phyloP scores from a whole-genome alignment of 768 basidiomycete species.

The Gloeopeniophorella convolvens region DNA sequence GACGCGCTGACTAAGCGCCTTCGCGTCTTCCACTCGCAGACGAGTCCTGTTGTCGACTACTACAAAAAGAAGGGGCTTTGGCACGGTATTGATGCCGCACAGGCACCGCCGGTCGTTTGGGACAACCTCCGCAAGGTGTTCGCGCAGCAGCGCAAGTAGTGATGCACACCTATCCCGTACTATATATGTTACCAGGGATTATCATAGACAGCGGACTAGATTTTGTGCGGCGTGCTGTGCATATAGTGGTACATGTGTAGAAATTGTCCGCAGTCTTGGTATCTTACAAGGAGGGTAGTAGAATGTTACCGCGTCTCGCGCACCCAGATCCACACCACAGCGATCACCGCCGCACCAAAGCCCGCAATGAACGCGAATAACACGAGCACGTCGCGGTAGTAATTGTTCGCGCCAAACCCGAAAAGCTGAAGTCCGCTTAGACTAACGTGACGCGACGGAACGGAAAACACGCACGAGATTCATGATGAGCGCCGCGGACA shows the following conservation, averaged over 20 bases:
- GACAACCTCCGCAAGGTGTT: conserved; percentile 67
- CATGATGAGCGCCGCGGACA: conserved; percentile 85
- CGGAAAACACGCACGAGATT: conserved; percentile 46
- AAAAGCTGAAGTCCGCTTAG: conserved; percentile 50
- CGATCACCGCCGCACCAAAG: conserved; percentile 66
- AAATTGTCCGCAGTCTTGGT: background rate
- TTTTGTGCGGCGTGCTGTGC: background rate
- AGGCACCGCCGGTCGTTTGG: conserved; percentile 91
- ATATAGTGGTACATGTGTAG: conserved; percentile 8
- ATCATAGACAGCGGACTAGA: background rate
- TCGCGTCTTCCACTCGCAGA: conserved; percentile 84
- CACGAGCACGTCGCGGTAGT: conserved; percentile 86
- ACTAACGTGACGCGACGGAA: background rate
- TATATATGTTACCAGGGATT: background rate
- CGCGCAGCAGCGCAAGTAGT: conserved; percentile 29
- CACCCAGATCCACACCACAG: conserved; percentile 70
- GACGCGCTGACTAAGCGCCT: conserved; percentile 91
- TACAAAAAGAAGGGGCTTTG: conserved; percentile 90
- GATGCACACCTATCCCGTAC: background rate
- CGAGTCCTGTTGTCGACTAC: conserved; percentile 93
- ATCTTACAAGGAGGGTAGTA: background rate
- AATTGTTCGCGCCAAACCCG: conserved; percentile 75
- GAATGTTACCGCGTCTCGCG: conserved; percentile 65
- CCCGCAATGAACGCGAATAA: conserved; percentile 82
- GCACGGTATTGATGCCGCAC: conserved; percentile 89